phyloP scores from a whole-genome alignment of 139 green algal genomes.

The Eudorina sp. region DNA sequence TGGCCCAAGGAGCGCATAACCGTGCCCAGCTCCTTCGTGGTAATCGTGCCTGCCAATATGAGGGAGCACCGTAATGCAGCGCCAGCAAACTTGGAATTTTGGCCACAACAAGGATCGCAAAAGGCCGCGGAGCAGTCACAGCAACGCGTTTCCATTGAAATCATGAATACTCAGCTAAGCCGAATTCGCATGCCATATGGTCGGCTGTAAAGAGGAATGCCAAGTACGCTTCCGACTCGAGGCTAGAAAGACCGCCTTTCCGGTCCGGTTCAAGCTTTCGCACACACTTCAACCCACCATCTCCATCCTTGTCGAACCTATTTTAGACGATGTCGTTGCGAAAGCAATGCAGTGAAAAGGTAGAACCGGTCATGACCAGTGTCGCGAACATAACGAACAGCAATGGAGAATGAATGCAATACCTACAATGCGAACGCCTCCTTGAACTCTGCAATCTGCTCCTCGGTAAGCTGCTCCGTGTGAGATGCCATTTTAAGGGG shows the following conservation, averaged over 20 bases:
- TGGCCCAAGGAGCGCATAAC: slow-evolving; percentile 99
- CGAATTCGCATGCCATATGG: too few species aligned
- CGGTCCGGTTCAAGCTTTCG: not conserved
- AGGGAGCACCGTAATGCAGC: not conserved
- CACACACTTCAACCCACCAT: slow-evolving; percentile 68
- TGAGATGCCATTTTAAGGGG: not conserved
- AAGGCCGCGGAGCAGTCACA: too few species aligned
- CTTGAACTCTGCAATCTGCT: slow-evolving; percentile 72
- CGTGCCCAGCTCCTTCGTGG: slow-evolving; percentile 98
- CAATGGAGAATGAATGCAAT: not conserved
- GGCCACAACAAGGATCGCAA: too few species aligned
- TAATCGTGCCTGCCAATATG: slow-evolving; percentile 87
- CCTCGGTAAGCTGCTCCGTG: slow-evolving; percentile 60
- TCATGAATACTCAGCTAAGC: too few species aligned
- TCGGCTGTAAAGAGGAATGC: too few species aligned
- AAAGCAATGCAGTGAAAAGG: not conserved
- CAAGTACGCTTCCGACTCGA: too few species aligned
- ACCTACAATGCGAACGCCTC: slow-evolving; percentile 47
- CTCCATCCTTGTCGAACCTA: slow-evolving; percentile 96
- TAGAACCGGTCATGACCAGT: too few species aligned
- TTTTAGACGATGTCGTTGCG: slow-evolving; percentile 80
- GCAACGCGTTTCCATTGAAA: too few species aligned
- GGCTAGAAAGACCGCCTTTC: not conserved
- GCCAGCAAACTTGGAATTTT: not conserved
- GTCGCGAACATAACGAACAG: not conserved